Evolutionary conservation across 805 yeast species (phyloP), one percentile per base, ranked within the genome.

Genomic region (Yarrowia osloensis): DNA sequence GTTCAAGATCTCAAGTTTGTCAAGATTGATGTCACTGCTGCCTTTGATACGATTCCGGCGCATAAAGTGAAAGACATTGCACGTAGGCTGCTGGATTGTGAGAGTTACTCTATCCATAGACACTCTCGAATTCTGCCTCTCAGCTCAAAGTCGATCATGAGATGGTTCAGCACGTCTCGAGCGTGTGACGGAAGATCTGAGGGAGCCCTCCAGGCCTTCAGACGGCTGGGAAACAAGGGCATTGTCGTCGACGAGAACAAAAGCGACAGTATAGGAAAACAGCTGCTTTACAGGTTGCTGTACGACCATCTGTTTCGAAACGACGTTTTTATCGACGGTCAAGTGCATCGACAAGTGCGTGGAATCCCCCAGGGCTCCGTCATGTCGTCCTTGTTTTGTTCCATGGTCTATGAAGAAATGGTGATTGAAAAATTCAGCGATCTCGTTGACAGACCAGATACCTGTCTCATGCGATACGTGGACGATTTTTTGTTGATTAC

Each of bases 311-410:
- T 61, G 31, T 61, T 44, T 19, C 4, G 35, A 44, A 61, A 61
- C 11, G 52, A 44, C 7, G 66, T 61, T 4, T 8, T 33, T 1
- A 61, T 61, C 1, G 66, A 46, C 17, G 54, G 54, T 5, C 17
- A 22, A 1, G 47, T 44, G 3, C 33, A 44, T 15, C n/a, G 54
- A 21, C 66, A 61, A 11, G 35, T 33, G 1, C 17, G 54, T 3
- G 66, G 66, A 0, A 35, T 61, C 15, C 66, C 66, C 1, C 66
- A 61, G 44, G 66, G 66, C n/a, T 61, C 66, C 2, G 33, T 61
- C 12, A 8, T 61, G 24, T 61, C 66, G 6, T 44, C 66, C 9
- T 17, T 46, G 24, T 44, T 61, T 15, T 61, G 66, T 22, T 21
- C 52, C 24, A 61, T 61, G 54, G 66, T 61, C 9, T 61, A 61